Evolutionary conservation across 139 green algal genomes (phyloP).

Genomic region (Chlorella sp.): DNA sequence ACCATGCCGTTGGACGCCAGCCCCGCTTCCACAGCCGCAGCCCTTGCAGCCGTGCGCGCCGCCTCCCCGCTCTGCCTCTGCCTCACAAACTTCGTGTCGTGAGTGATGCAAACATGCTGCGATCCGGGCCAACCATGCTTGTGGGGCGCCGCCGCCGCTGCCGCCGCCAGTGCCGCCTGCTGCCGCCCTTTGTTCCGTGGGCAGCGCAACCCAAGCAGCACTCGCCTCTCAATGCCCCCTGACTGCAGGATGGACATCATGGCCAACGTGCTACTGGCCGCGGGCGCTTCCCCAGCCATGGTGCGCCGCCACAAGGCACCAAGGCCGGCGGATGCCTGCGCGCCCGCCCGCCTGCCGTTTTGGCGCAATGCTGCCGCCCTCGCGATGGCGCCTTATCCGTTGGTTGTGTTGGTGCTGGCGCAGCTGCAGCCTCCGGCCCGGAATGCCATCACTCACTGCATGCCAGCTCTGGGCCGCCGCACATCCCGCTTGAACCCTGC

Average conservation of each 20-base stretch:
- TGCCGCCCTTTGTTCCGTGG: not conserved
- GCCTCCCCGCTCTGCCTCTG: constrained; percentile 66
- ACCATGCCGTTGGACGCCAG: not conserved
- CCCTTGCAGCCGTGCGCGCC: not conserved
- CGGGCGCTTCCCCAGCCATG: constrained; percentile 85
- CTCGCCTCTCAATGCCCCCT: no score
- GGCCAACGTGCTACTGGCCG: constrained; percentile 84
- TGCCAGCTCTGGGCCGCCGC: no score
- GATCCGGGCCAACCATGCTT: not conserved
- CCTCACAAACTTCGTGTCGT: constrained; percentile 83
- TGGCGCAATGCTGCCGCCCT: not conserved
- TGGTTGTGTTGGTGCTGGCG: not conserved
- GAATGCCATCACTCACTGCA: no score
- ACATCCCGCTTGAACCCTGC: no score
- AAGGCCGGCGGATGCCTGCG: not conserved
- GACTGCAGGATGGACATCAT: constrained; percentile 71
- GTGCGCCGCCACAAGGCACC: constrained; percentile 6
- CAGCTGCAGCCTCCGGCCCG: no score
- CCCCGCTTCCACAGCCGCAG: not conserved
- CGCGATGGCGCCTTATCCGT: not conserved
- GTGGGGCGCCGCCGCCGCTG: not conserved
- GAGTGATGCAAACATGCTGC: not conserved
- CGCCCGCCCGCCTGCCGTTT: not conserved
- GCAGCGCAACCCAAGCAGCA: not conserved
- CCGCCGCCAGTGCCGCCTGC: not conserved